A percentile compares a stretch with the other conserved stretches of the same genome.
Conservation (phyloP, 345 rosid genomes). For the Turnera subulata region DNA sequence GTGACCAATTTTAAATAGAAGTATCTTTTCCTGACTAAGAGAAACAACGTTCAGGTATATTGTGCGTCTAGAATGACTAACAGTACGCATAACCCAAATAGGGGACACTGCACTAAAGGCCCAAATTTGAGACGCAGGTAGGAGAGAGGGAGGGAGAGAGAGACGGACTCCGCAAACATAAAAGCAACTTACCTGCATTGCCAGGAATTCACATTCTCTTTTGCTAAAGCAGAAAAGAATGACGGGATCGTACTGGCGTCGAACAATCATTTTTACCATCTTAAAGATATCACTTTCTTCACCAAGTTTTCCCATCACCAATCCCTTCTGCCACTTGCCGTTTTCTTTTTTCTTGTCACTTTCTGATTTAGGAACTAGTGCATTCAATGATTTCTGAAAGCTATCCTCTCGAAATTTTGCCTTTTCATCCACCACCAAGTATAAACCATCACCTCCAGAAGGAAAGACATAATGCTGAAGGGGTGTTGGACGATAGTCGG, state of each 20-base stretch:
- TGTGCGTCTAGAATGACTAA: too few species aligned
- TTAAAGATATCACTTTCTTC: slow-evolving; percentile 97
- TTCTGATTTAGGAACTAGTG: slow-evolving; percentile 70
- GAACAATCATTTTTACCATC: slow-evolving; percentile 96
- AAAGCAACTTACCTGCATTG: slow-evolving; percentile 74
- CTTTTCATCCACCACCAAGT: slow-evolving; percentile 91
- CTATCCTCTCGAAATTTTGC: slow-evolving; percentile 89
- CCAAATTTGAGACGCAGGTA: too few species aligned
- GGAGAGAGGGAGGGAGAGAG: too few species aligned
- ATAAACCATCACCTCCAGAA: slow-evolving; percentile 88
- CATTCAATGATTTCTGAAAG: slow-evolving; percentile 91
- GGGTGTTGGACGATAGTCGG: slow-evolving; percentile 98
- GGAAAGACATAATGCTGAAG: slow-evolving; percentile 96
- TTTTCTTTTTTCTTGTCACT: slow-evolving; percentile 67
- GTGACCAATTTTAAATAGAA: slow-evolving; percentile 1
- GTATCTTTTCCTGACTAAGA: not conserved
- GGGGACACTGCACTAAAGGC: too few species aligned
- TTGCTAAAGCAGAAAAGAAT: slow-evolving; percentile 97
- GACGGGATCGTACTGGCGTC: slow-evolving; percentile 94
- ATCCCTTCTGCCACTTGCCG: slow-evolving; percentile 72
- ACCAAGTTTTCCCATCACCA: slow-evolving; percentile 65
- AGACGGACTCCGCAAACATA: not conserved
- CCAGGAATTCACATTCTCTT: slow-evolving; percentile 96
- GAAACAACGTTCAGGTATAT: not conserved
- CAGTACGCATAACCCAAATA: too few species aligned